Conservation (phyloP, 2,329 filamentous ascomycete species). For the Hypomyces rosellus region DNA sequence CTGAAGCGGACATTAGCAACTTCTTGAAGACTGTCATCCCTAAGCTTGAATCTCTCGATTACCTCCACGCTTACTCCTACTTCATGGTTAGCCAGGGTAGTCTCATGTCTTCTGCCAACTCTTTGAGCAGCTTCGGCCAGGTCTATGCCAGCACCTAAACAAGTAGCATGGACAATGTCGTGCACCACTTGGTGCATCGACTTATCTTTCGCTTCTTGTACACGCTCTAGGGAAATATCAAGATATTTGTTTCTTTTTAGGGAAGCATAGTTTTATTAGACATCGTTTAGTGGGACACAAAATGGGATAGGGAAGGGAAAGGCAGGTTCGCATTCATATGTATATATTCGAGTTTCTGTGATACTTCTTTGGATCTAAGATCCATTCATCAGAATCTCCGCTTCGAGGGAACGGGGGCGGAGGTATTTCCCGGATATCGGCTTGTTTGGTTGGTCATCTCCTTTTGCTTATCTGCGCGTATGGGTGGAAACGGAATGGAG, state of each 20-base stretch:
- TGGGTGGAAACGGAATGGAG: not conserved
- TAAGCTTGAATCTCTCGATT: slow-evolving; percentile 42
- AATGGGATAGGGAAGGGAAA: slow-evolving; percentile 9
- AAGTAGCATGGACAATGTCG: not conserved
- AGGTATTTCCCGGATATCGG: slow-evolving; percentile 2
- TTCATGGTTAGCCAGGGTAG: slow-evolving; percentile 43
- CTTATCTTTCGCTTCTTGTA: slow-evolving; percentile 29
- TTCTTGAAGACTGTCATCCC: slow-evolving; percentile 47
- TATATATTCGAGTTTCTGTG: slow-evolving; percentile 21
- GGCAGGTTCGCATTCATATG: slow-evolving; percentile 19
- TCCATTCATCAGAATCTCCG: slow-evolving; percentile 2
- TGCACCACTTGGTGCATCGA: slow-evolving; percentile 1
- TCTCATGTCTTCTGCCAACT: slow-evolving; percentile 33
- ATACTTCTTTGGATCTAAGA: slow-evolving; percentile 7
- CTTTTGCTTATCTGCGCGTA: not conserved
- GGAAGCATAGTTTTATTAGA: slow-evolving; percentile 1
- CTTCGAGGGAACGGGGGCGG: not conserved
- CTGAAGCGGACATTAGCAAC: slow-evolving; percentile 33
- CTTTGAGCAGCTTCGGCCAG: slow-evolving; percentile 42
- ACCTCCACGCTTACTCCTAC: slow-evolving; percentile 52
- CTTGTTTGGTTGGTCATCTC: slow-evolving; percentile 5
- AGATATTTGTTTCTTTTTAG: slow-evolving; percentile 15
- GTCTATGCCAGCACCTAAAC: slow-evolving; percentile 40
- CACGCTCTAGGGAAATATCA: slow-evolving; percentile 31
- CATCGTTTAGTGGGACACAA: slow-evolving; percentile 15